These are phyloP conservation scores for Leccinum boreale DNA, from an alignment of 768 basidiomycete genomes.

Conservation along the genomic window DNA sequence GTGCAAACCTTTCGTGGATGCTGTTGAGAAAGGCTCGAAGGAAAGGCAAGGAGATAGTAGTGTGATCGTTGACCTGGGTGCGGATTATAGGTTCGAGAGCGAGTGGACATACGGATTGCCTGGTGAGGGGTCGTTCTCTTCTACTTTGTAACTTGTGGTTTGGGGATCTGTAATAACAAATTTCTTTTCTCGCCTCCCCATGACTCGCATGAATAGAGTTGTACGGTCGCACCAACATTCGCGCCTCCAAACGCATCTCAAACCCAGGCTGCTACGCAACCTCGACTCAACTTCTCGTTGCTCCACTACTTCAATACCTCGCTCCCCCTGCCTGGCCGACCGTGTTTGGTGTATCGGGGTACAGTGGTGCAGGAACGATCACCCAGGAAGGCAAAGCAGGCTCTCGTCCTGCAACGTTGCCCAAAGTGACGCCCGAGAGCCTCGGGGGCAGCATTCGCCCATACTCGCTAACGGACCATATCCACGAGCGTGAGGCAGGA, in stretches of 20 bases:
- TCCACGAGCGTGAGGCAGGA: conserved; percentile 96
- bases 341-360: conserved; percentile 91
- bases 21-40: conserved; percentile 73
- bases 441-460: conserved; percentile 76
- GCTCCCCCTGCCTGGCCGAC: conserved; percentile 62
- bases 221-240: conserved; percentile 71
- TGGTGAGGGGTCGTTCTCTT: conserved; percentile 66
- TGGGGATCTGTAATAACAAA: conserved; percentile 35
- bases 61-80: conserved; percentile 88
- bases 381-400: conserved; percentile 54
- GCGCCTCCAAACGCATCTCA: conserved; percentile 78
- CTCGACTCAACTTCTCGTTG: conserved; percentile 86
- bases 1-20: conserved; percentile 95
- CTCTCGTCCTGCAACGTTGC: conserved; percentile 68
- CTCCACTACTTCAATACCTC: conserved; percentile 78
- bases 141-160: conserved; percentile 29
- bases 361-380: conserved; percentile 92
- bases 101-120: conserved; percentile 98
- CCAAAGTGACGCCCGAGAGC: conserved; percentile 78
- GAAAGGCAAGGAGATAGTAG: conserved; percentile 49
- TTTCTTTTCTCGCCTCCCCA: conserved; percentile 29
- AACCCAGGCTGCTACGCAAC: conserved; percentile 99
- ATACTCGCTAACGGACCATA: conserved; percentile 94
- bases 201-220: conserved; percentile 55
- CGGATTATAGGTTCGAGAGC: conserved; percentile 93